These are phyloP conservation scores for Candida qinlingensis DNA, from an alignment of 805 yeast genomes.

Conservation along the genomic window DNA sequence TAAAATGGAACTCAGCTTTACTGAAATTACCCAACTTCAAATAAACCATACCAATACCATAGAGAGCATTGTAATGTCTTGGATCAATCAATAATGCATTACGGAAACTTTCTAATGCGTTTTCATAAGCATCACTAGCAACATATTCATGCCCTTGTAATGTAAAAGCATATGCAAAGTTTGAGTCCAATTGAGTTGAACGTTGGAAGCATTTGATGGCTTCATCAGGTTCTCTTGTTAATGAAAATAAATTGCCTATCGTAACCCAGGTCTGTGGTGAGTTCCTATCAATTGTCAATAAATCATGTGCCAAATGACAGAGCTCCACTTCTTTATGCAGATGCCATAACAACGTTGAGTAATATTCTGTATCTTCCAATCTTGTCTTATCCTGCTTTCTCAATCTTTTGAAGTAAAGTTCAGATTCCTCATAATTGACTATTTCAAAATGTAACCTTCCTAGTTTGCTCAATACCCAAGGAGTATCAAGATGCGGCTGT, in stretches of 20 bases:
- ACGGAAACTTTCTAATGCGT: conserved; percentile 80
- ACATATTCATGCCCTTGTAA: conserved; percentile 90
- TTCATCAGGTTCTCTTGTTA: conserved; percentile 79
- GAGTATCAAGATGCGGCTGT: conserved; percentile 56
- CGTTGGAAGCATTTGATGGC: conserved; percentile 83
- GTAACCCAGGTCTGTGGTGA: conserved; percentile 89
- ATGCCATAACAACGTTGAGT: conserved; percentile 91
- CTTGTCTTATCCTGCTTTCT: conserved; percentile 73
- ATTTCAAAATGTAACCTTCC: conserved; percentile 85
- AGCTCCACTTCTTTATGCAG: conserved; percentile 73
- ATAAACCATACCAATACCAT: conserved; percentile 93
- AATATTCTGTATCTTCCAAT: conserved; percentile 83
- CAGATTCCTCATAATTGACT: conserved; percentile 77
- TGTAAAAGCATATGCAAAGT: conserved; percentile 84
- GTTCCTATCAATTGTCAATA: conserved; percentile 57
- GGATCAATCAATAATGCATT: conserved; percentile 71
- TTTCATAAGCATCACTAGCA: conserved; percentile 83
- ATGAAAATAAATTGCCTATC: conserved; percentile 82
- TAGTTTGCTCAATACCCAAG: conserved; percentile 78
- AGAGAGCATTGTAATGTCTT: conserved; percentile 88
- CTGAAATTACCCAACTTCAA: conserved; percentile 79
- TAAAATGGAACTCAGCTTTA: conserved; percentile 80
- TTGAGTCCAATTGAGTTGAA: conserved; percentile 62
- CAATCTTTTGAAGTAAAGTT: conserved; percentile 53
- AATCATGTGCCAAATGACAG: conserved; percentile 77